Base-by-base conservation (phyloP, 805 yeast species). In the Nematodospora valgi region DNA sequence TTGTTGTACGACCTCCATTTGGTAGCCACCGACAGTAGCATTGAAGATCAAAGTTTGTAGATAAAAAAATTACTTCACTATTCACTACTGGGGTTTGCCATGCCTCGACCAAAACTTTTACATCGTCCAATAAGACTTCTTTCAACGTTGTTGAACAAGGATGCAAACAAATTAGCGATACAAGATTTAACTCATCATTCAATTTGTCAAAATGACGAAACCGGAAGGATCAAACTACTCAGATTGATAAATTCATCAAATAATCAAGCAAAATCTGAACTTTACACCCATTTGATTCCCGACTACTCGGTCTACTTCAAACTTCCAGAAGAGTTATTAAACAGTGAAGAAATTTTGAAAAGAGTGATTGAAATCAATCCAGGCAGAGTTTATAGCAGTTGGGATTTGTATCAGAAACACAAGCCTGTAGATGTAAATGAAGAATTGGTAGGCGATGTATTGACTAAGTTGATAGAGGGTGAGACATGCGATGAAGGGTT, bases 321-420 rank as follows among this genome's bases (percentile, higher is more conserved):
- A 9, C 40, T 55, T 13, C 45, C 49, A 19, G 42, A 47, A 14
- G 44, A 40, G 13, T 45, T 41, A 14, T 30, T 43, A 8, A 50
- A 43, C 33, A 37, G 40, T 14, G 25, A 27, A 9, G 41, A 36
- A 8, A 45, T 53, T 5, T 37, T 53, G 5, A 17, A 32, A 8
- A 32, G 40, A 36, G 53, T 74, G 17, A 56, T 74, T 5, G 49
- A 50, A 21, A 41, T 58, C 26, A 77, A 77, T 42, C 79, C 80
- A 3, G 81, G 80, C 9, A 56, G 82, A 37, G 80, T 70, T 1
- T 56, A 57, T 32, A 53, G 63, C n/a, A 65, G 78, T 12, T 64
- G 72, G 68, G 78, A 75, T 34, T 45, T 76, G 8, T 67, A 66
- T 35, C 12, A 26, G 4, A 26, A 23, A 4, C 30, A 38, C 23